Percentiles rank a stretch among this genome's conserved stretches.
phyloP scores from a whole-genome alignment of 495 filamentous ascomycete genomes.

The Hypoxylon lienhwacheense region DNA sequence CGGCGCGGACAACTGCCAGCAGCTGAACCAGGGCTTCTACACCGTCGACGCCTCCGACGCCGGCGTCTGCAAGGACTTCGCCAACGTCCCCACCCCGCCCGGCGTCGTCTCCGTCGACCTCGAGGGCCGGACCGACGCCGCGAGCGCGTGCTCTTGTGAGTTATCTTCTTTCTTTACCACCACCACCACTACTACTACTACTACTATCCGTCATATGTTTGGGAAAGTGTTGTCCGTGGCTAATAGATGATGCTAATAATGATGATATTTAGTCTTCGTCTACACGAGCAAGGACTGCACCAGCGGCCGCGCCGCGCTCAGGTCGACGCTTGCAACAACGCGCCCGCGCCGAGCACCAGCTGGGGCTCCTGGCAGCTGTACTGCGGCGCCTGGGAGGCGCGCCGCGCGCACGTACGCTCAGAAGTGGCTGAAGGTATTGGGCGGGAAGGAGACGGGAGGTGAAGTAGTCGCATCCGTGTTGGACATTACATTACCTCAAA shows the following conservation, averaged over 20 bases:
- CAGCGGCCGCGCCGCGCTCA: not conserved
- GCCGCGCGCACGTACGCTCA: not conserved
- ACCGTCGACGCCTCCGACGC: conserved; percentile 32
- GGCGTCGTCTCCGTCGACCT: conserved; percentile 20
- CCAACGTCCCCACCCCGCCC: not conserved
- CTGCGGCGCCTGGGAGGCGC: conserved; percentile 7
- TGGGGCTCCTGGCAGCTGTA: conserved; percentile 27
- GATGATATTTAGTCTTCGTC: conserved; percentile 18
- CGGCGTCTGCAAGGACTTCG: conserved; percentile 27
- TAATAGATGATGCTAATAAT: not conserved
- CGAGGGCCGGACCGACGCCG: conserved; percentile 19
- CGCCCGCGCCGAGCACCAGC: not conserved
- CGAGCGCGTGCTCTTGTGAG: conserved; percentile 32
- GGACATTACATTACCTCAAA: too few species aligned
- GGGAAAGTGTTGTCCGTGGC: too few species aligned
- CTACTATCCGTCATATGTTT: too few species aligned
- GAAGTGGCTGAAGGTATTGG: not conserved
- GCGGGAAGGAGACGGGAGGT: not conserved
- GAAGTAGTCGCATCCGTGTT: too few species aligned
- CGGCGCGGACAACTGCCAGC: conserved; percentile 26
- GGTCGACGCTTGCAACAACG: conserved; percentile 10
- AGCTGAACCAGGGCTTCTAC: conserved; percentile 37
- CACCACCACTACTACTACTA: too few species aligned
- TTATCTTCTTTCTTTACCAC: not conserved
- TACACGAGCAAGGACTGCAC: conserved; percentile 28